phyloP scores from a whole-genome alignment of 805 yeast genomes.

The Candida broadrunensis region DNA sequence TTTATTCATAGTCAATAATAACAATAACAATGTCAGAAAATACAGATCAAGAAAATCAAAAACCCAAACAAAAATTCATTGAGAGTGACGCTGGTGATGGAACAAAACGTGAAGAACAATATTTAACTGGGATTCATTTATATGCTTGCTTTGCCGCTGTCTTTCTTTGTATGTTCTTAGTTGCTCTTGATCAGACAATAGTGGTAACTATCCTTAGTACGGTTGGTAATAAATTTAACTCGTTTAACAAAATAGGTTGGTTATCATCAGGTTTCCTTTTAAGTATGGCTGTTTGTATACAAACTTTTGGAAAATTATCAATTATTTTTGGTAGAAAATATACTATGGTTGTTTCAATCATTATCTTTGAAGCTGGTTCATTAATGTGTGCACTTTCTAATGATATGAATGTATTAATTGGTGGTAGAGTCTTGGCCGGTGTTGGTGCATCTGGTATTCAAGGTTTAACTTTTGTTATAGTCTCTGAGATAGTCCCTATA shows the following conservation, averaged over 20 bases:
- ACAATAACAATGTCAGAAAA: background rate
- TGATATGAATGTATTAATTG: slow-evolving; percentile 36
- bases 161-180: slow-evolving; percentile 28
- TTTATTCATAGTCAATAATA: too few relatives aligned
- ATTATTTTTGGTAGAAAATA: slow-evolving; percentile 36
- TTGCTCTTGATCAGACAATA: slow-evolving; percentile 40
- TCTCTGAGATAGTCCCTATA: slow-evolving; percentile 54
- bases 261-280: slow-evolving; percentile 34
- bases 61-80: slow-evolving; percentile 3
- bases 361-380: slow-evolving; percentile 29
- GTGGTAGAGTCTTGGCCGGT: slow-evolving; percentile 55
- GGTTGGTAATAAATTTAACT: slow-evolving; percentile 34
- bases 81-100: slow-evolving; percentile 39
- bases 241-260: slow-evolving; percentile 36
- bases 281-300: slow-evolving; percentile 29
- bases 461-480: slow-evolving; percentile 49
- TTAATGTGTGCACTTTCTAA: slow-evolving; percentile 35
- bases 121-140: slow-evolving; percentile 26
- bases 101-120: slow-evolving; percentile 35
- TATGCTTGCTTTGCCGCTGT: slow-evolving; percentile 23
- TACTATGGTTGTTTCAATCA: slow-evolving; percentile 13
- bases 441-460: slow-evolving; percentile 58
- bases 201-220: slow-evolving; percentile 31
- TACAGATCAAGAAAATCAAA: background rate
- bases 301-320: slow-evolving; percentile 36